Base-by-base conservation (phyloP, 768 basidiomycete genomes). In the Tricholoma sp. region DNA sequence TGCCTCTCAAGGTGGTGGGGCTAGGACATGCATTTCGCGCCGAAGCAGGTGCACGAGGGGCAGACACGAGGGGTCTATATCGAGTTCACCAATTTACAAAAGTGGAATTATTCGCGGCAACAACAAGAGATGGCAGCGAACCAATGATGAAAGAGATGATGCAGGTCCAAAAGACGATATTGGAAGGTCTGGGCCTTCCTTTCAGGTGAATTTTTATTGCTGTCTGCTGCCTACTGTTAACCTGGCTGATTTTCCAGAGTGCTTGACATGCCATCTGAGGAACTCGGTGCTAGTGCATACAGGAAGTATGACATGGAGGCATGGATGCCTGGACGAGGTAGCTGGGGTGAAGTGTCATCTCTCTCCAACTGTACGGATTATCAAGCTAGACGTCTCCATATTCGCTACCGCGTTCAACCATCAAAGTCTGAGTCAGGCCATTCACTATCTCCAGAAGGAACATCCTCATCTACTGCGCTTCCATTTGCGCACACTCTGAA, bases 291-390 rank as follows among this genome's bases (percentile, higher is more conserved):
- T 0, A 89, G 87, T 55, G 96, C 97, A 0, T 94, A 89, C 65
- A 83, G 93, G 43, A 99, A 99, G 70, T 95, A 92, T 66, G 97
- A 99, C 68, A 92, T 98, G 70, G 97, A 99, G 69, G 94, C 88
- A 1, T 99, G 96, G 95, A 99, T 98, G 97, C 97, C 97, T 8
- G 97, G 97, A 0, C 83, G 95, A 19, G 94, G 92, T 1, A 75
- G 72, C 51, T 99, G 97, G 97, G 97, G 97, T n/a, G 97, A 99
- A 75, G 88, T 98, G 32, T 90, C 94, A 0, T 98, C 97, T 0
- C 81, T 94, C 2, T 98, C 95, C 3, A 98, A 98, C 67, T 99
- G 97, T 71, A 98, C 95, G 16, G 94, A 97, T 70, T 99, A 91
- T 66, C 97, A 99, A 71, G 81, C 97, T 1, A 84, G 97, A 6